Base-by-base conservation (phyloP, 371 early-diverging fungal genomes). In the Syncephalastrum contaminatum region DNA sequence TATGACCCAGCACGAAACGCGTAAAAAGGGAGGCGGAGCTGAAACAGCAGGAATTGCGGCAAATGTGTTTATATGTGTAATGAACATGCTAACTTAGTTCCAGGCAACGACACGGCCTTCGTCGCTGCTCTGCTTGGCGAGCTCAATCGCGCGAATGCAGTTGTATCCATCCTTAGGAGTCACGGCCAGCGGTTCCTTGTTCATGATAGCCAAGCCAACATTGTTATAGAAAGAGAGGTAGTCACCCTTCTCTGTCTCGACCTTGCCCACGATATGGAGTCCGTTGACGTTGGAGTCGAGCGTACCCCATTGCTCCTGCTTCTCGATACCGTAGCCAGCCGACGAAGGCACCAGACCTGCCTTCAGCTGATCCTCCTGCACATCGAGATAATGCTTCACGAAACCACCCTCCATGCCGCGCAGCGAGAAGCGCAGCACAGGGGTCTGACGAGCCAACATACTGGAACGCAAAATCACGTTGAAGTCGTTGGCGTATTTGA, bases 341-440 rank as follows among this genome's bases (percentile, higher is more conserved):
- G 72, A 63, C 4, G 60, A 60, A 5, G 88, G 88, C 1, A 82
- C 64, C 16, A 80, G 22, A 10, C 87, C 88, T 3, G 70, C 64
- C 65, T 87, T 87, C 46, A 89, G 78, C 56, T 89, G 91, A 43
- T 79, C 81, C 53, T 91, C 91, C 62, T 91, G 91, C 3, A 84
- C 83, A 62, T 91, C 91, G 44, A 89, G 63, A 24, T 84, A 77
- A 45, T 82, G 73, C 69, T 88, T 90, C 45, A 79, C 67, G 57
- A 73, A 91, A 19, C 83, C 67, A 15, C 90, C 91, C 7, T 83
- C 67, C 73, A 85, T 82, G 48, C 91, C 91, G 21, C 85, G 83
- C 36, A 91, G 64, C 8, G 82, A 71, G 69, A 81, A 91, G 12
- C 90, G 81, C 13, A 87, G 74, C 8, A 81, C 80, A 10, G 88